Conservation (phyloP, 371 early-diverging fungal species). For the Actinomortierella ambigua region DNA sequence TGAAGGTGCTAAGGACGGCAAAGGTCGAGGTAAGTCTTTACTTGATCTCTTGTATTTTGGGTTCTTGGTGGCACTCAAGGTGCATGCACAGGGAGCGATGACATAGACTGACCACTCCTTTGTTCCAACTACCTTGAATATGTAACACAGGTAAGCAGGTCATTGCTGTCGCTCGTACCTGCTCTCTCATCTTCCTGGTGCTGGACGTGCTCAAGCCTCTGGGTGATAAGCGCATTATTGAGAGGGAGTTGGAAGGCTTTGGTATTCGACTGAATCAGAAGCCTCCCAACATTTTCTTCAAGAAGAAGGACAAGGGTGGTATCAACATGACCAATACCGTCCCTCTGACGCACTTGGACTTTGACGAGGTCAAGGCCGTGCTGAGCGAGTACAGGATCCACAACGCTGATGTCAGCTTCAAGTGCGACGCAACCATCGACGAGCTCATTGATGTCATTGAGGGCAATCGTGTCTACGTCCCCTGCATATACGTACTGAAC, state of each 20-base stretch:
- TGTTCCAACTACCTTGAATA: not conserved
- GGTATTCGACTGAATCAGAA: constrained; percentile 98
- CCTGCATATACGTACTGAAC: constrained; percentile 92
- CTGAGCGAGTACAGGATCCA: constrained; percentile 92
- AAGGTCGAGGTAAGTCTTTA: constrained; percentile 97
- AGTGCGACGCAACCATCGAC: constrained; percentile 87
- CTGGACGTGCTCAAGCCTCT: constrained; percentile 97
- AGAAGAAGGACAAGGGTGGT: constrained; percentile 95
- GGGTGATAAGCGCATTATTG: constrained; percentile 93
- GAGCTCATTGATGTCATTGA: constrained; percentile 97
- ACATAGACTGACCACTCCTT: too few species aligned
- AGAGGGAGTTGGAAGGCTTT: constrained; percentile 97
- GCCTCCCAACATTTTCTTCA: constrained; percentile 96
- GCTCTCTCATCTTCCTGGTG: constrained; percentile 93
- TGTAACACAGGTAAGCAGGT: constrained; percentile 59
- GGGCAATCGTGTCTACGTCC: constrained; percentile 83
- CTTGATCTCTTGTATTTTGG: too few species aligned
- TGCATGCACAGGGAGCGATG: too few species aligned
- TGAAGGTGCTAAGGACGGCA: constrained; percentile 99
- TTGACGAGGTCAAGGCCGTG: constrained; percentile 87
- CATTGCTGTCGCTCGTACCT: constrained; percentile 93
- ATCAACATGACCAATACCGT: constrained; percentile 90
- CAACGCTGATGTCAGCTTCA: constrained; percentile 92
- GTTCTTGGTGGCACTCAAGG: too few species aligned
- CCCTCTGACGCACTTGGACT: constrained; percentile 83